Base-by-base conservation (phyloP, 2,329 filamentous ascomycete genomes). In the Neodidymelliopsis sp. region DNA sequence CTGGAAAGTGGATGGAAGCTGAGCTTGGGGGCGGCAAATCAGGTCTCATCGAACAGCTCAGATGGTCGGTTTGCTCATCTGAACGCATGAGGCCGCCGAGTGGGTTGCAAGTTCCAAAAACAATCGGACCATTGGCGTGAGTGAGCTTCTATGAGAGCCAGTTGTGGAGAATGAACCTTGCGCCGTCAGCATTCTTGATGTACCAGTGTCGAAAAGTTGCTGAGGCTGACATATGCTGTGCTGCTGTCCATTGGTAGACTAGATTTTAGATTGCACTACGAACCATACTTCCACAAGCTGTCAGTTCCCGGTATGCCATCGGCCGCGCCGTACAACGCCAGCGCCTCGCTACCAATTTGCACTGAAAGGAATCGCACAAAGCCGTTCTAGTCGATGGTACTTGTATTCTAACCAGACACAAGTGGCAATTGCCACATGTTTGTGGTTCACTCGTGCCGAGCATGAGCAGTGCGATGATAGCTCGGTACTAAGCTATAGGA, bases 271-370 rank as follows among this genome's bases (percentile, higher is more conserved):
- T 41, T 42, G 42, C 37, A 22, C 31, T 24, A 51, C 38, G 34
- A 28, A 25, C 34, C 42, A 25, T 29, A 28, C 24, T 27, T 40
- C 37, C 27, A 48, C 35, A 53, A 49, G 30, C 44, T 46, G 40
- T 41, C 46, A 40, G 36, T 51, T 41, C 38, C 34, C 48, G 57
- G 62, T 44, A 62, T 60, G 56, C 53, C 53, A 65, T 70, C 67
- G 65, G 64, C 62, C 62, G 63, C 59, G 33, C 66, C 58, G 65
- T 66, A 60, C 61, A 48, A 69, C 62, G 54, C 61, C 56, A 63
- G 54, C 56, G 41, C 38, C 54, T 70, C 64, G 68, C 59, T 70
- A 71, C 67, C 65, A 36, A 48, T 30, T 12, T 51, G 46, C 23
- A 39, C 18, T 31, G 15, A 16, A 19, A 28, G 24, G 28, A 24